Evolutionary conservation across 148 eudicot species (phyloP).

Genomic region (Vaccinium macrocarpon): DNA sequence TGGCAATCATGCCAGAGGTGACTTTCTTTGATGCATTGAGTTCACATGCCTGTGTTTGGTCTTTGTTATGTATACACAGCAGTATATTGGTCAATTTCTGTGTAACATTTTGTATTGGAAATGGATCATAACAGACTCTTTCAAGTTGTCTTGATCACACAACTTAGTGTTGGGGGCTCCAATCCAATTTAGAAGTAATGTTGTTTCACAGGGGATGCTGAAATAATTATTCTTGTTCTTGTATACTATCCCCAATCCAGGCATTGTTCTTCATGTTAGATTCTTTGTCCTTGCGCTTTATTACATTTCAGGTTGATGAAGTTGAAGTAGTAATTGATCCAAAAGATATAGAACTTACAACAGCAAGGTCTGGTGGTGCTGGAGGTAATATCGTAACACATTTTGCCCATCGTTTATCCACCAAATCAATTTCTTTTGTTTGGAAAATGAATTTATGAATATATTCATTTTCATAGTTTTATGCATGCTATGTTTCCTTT

Average conservation of each 20-base stretch:
- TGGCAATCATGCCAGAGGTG: constrained; percentile 99
- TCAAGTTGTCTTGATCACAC: constrained; percentile 1
- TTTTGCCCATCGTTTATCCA: neutral
- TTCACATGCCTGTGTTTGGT: neutral
- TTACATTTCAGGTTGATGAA: constrained; percentile 79
- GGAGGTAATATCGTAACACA: constrained; percentile 57
- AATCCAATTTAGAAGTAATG: neutral
- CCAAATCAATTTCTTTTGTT: neutral
- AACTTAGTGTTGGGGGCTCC: neutral
- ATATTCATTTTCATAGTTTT: neutral
- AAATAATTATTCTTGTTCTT: neutral
- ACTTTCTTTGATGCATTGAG: constrained; percentile 1
- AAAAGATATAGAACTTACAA: constrained; percentile 94
- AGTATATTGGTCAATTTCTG: neutral
- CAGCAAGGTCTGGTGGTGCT: constrained; percentile 98
- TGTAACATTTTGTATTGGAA: neutral
- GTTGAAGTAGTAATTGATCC: constrained; percentile 97
- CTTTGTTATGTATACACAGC: neutral
- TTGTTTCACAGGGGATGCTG: neutral
- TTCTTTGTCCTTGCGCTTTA: constrained; percentile 5
- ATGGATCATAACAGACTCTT: neutral
- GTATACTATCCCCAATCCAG: constrained; percentile 1
- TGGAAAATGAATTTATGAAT: neutral
- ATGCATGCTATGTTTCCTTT: neutral
- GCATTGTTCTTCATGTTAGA: neutral